phyloP scores from a whole-genome alignment of 352 stramenopile genomes.

The Phytophthora aleatoria region DNA sequence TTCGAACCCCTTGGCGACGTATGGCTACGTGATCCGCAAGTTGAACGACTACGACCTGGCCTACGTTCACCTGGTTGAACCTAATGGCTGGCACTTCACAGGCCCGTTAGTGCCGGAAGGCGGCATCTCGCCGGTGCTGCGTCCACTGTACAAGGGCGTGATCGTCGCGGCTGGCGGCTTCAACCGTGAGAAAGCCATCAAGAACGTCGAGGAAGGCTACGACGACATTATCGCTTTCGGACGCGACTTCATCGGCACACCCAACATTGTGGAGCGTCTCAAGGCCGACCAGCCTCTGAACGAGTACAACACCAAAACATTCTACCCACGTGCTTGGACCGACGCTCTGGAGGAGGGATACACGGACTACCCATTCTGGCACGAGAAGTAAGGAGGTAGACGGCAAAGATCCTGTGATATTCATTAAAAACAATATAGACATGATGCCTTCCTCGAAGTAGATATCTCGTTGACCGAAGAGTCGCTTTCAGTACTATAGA shows the following conservation, averaged over 20 bases:
- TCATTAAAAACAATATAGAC: too few relatives aligned
- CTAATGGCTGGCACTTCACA: constrained; percentile 30
- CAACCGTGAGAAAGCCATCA: constrained; percentile 29
- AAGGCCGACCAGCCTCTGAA: constrained; percentile 39
- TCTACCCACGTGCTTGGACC: constrained; percentile 26
- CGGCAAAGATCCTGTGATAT: neutral
- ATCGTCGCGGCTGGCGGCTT: constrained; percentile 44
- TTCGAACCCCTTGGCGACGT: constrained; percentile 19
- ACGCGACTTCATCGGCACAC: constrained; percentile 59
- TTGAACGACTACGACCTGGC: constrained; percentile 39
- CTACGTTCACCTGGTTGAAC: constrained; percentile 50
- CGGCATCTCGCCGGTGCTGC: constrained; percentile 39
- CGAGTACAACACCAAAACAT: constrained; percentile 37
- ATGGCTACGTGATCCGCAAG: constrained; percentile 36
- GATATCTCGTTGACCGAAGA: constrained; percentile 7
- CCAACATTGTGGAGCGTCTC: constrained; percentile 51
- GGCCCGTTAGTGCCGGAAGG: constrained; percentile 29
- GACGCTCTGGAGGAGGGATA: constrained; percentile 30
- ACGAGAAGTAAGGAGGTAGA: constrained; percentile 18
- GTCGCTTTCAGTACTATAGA: constrained; percentile 5
- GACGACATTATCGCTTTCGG: constrained; percentile 52
- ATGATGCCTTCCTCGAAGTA: neutral
- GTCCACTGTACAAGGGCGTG: constrained; percentile 48
- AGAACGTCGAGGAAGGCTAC: constrained; percentile 17
- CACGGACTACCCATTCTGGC: constrained; percentile 26